A percentile compares a stretch with the other conserved stretches of the same genome.
These are phyloP conservation scores for Suillus hirtellus DNA, from an alignment of 768 basidiomycete genomes.

Conservation along the genomic window DNA sequence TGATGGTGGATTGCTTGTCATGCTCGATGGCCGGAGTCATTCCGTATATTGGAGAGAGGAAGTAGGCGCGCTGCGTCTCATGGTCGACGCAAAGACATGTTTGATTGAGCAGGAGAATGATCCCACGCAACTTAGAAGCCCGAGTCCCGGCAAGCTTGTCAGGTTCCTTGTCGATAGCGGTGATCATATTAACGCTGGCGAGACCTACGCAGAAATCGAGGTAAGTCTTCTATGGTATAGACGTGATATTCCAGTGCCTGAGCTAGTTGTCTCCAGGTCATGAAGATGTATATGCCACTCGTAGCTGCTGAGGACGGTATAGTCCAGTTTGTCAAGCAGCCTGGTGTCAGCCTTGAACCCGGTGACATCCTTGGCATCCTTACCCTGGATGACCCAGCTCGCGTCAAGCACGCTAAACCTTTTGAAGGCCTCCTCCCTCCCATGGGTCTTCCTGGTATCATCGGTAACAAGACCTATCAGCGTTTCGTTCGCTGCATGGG, in stretches of 20 bases:
- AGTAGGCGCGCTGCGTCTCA: conserved; percentile 87
- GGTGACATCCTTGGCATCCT: conserved; percentile 98
- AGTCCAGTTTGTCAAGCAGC: conserved; percentile 96
- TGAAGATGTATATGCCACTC: conserved; percentile 99
- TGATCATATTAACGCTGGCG: conserved; percentile 95
- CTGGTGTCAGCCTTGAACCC: conserved; percentile 93
- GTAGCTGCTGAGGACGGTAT: conserved; percentile 92
- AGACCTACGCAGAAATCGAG: conserved; percentile 98
- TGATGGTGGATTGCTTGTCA: conserved; percentile 90
- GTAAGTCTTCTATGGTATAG: conserved; percentile 40
- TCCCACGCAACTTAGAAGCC: conserved; percentile 94
- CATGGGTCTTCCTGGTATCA: conserved; percentile 82
- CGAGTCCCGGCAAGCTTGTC: conserved; percentile 95
- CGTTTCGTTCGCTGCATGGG: conserved; percentile 71
- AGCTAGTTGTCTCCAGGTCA: conserved; percentile 52
- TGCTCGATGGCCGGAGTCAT: conserved; percentile 92
- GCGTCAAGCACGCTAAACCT: conserved; percentile 97
- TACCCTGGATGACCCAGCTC: conserved; percentile 91
- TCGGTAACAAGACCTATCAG: conserved; percentile 91
- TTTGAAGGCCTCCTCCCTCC: conserved; percentile 92
- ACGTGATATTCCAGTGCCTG: conserved; percentile 2
- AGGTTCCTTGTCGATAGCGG: conserved; percentile 95
- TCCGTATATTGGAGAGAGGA: conserved; percentile 98
- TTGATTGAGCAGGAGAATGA: conserved; percentile 99
- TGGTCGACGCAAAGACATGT: conserved; percentile 97